phyloP scores from a whole-genome alignment of 2,329 filamentous ascomycete genomes.

The Celoporthe dispersa region DNA sequence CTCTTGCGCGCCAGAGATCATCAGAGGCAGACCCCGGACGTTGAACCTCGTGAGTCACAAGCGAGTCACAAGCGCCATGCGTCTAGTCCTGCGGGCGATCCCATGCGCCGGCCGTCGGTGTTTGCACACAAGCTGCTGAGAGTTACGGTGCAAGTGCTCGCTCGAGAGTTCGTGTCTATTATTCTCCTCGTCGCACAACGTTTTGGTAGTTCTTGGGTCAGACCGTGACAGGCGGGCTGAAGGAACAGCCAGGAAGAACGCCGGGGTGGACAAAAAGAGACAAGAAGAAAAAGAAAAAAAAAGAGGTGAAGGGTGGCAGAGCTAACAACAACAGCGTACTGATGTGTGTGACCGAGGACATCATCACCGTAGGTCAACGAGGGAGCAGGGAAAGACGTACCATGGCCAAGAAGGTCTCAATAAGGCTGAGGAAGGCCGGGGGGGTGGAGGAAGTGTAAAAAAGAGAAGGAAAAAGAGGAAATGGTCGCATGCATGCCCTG shows the following conservation, averaged over 20 bases:
- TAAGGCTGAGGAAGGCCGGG: not conserved
- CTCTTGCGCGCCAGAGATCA: constrained; percentile 8
- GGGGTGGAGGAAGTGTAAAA: constrained; percentile 1
- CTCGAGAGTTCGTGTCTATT: not conserved
- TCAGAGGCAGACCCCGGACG: not conserved
- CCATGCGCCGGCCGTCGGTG: not conserved
- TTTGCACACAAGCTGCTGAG: not conserved
- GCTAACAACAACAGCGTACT: not conserved
- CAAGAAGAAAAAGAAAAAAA: not conserved
- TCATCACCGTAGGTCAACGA: not conserved
- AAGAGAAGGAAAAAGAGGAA: not conserved
- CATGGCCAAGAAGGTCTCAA: not conserved
- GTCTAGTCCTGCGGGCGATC: constrained; percentile 3
- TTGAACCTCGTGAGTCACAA: constrained; percentile 22
- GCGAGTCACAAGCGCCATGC: constrained; percentile 23
- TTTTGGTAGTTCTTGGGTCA: not conserved
- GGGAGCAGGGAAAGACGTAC: not conserved
- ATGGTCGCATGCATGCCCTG: not conserved
- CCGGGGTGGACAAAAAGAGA: not conserved
- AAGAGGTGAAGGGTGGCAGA: constrained; percentile 3
- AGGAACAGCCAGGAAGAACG: not conserved
- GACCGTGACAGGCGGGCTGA: not conserved
- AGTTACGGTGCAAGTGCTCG: not conserved
- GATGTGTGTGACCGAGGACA: not conserved
- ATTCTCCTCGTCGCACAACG: constrained; percentile 8